Evolutionary conservation across 768 basidiomycete species (phyloP), one percentile per base, ranked within the genome.

Genomic region (Leccinum olivaceopallidum): DNA sequence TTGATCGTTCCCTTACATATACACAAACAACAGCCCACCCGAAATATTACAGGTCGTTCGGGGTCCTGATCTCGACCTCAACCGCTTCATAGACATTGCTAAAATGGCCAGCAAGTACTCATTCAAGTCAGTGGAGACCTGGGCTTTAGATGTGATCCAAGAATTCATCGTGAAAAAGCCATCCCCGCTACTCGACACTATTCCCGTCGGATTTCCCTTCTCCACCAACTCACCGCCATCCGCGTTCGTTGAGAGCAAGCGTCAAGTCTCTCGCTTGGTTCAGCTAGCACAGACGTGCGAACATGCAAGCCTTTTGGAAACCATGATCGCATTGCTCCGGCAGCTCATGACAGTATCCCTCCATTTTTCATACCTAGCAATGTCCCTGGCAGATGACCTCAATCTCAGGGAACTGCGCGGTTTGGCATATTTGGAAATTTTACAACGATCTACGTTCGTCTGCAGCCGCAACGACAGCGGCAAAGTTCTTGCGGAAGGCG

Each of bases 61-160:
- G 20, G 77, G 80, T 12, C 72, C 79, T 32, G 75, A 73, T 47
- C 78, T 84, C 26, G 79, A 89, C 62, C 78, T 90, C 14, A 70
- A 75, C 34, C 76, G 77, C 52, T 78, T 88, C 39, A 81, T 85
- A 59, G 81, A 88, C 68, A 84, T 91, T 59, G 85, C 86, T 5
- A 81, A 80, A 10, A 77, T 90, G 13, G 79, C 88, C 28, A 85
- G 85, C 76, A 91, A 90, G 75, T 91, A 91, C 66, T 80, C 83
- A 24, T 90, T 90, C 81, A 88, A 84, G 70, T 82, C 85, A 9
- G 71, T 88, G 34, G 90, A 91, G 70, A 85, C 83, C 1, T 91
- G 89, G 89, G 83, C 87, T 2, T 78, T 91, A 20, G 86, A 89
- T 62, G 85, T 81, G n/a, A 85, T 91, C 52, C 85, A 87, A 62